Base-by-base conservation (phyloP, 2,329 filamentous ascomycete genomes). In the Teratosphaeria nubilosa region DNA sequence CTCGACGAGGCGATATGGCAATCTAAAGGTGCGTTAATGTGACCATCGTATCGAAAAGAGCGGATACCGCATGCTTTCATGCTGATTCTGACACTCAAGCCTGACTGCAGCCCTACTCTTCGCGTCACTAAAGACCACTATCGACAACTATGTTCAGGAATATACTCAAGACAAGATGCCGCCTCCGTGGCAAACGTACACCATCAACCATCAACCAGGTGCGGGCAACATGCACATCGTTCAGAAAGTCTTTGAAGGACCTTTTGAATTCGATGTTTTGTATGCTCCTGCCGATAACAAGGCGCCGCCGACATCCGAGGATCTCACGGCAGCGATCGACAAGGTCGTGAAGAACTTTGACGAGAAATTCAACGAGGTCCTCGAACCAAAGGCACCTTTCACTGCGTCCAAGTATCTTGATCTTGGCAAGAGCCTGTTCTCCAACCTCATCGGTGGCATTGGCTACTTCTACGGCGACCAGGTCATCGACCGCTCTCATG, bases 391-490 rank as follows among this genome's bases (percentile, higher is more conserved):
- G 67, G 77, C 85, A 0, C 92, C 94, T 0, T 99, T 94, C 73
- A 77, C 82, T 20, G 58, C 48, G 10, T 80, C 82, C 3, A 84
- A 89, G 68, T 94, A 95, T 70, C 79, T 83, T 53, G 80, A 80
- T 58, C 96, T 97, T 72, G 90, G 86, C 62, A 88, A 90, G 72
- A 91, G 87, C 63, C 87, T 99, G 79, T 88, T 99, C 65, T 96
- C 92, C 1, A 99, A 97, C 72, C 78, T 99, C 34, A 80, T 96
- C 37, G 94, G 94, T 58, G 94, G 94, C 53, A 90, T 97, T 66
- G 94, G 94, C 9, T 97, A 95, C 75, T 99, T 99, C 76, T 83
- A 95, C 68, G 94, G 94, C 48, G 82, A 94, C 59, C 87, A 90
- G 34, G 76, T 96, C 24, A 88, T 96, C 56, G 94, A 99, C 70